Base-by-base conservation (phyloP, 257 asterid genomes). In the Solanum tacnaense region DNA sequence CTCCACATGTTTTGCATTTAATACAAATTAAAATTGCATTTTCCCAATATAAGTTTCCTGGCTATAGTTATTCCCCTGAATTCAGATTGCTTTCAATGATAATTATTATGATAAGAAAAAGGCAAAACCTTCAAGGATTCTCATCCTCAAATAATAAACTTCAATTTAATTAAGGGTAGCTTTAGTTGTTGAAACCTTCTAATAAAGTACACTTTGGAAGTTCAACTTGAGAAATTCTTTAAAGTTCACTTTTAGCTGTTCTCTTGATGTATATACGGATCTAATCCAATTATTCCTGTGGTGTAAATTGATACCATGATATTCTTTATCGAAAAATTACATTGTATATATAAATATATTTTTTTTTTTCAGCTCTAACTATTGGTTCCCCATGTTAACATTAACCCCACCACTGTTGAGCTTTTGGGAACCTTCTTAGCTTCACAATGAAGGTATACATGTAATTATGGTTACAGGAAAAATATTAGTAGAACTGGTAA, bases 1-100 rank as follows among this genome's bases (percentile, higher is more conserved):
- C 76, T 86, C 71, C 74, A 56, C 88, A 74, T 74, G 29, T 49
- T 32, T 78, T 73, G 58, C 88, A 86, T 86, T 86, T 73, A 74
- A 86, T 86, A 86, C 31, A 16, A 39, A 18, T 49, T n/a, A 68
- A 31, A 71, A 32, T 31, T 56, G 60, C 88, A 86, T 74, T 35
- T 86, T 86, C 60, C 84, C 88, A 52, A 52, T 32, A 65, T 46
- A 86, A 86, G 8, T 41, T 65, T 52, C 52, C 36, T 84, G 87
- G 74, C 87, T 60, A 58, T 58, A 84, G 15, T 60, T 84, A 36
- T 84, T 84, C 75, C 73, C 58, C 75, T 84, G 16, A 65, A 84
- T n/a, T 56, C n/a, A 58, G 25, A 58, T 65, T 56, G 56, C 62
- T 84, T 84, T 56, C 72, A 84, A 25, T 84, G 76, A 52, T 52